Evolutionary conservation across 2,329 filamentous ascomycete genomes (phyloP).

Genomic region (Pseudogymnoascus sp.): DNA sequence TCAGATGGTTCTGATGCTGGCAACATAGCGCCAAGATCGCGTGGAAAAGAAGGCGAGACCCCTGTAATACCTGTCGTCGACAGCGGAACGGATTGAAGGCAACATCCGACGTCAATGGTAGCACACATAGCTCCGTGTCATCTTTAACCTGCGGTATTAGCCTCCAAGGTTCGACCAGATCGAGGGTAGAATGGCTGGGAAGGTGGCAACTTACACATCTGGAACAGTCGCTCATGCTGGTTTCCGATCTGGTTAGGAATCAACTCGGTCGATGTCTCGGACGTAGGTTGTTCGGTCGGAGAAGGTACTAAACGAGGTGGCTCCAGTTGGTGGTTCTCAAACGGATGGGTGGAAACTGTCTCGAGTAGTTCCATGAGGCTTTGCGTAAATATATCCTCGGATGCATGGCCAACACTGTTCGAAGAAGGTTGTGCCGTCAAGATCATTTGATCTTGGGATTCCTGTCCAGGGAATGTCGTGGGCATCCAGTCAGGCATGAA

Average conservation of each 20-base stretch:
- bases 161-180: background rate
- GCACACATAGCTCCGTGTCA: conserved; percentile 30
- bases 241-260: background rate
- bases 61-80: conserved; percentile 18
- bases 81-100: conserved; percentile 30
- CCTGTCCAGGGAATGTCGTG: background rate
- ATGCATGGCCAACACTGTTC: conserved; percentile 5
- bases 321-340: background rate
- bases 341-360: background rate
- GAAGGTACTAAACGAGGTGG: background rate
- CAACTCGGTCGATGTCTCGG: background rate
- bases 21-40: conserved; percentile 28
- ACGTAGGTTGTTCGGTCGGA: background rate
- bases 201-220: background rate
- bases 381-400: background rate
- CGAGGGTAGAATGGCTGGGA: background rate
- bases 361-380: background rate
- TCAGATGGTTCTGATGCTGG: conserved; percentile 26
- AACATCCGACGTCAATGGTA: conserved; percentile 29
- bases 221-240: background rate
- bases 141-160: conserved; percentile 20
- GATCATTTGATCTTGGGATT: background rate
- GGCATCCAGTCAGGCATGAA: background rate
- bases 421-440: background rate
- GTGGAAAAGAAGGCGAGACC: conserved; percentile 28